phyloP scores from a whole-genome alignment of 2,329 filamentous ascomycete genomes.

The Fusarium nygamai region DNA sequence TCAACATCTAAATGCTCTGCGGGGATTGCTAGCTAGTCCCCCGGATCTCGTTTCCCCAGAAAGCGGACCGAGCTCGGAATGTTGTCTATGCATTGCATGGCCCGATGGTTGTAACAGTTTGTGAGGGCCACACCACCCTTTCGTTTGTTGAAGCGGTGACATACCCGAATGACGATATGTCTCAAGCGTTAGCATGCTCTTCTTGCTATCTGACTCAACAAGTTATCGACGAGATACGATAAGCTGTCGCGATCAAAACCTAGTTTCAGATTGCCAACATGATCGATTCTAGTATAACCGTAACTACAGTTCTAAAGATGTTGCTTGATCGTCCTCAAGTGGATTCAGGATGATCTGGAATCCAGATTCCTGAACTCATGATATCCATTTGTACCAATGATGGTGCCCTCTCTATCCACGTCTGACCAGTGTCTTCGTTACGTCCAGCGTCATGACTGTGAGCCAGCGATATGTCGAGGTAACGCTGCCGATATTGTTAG shows the following conservation, averaged over 20 bases:
- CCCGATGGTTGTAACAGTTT: constrained; percentile 1
- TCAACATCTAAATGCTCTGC: constrained; percentile 16
- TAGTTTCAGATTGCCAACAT: constrained; percentile 3
- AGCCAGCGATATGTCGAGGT: constrained; percentile 48
- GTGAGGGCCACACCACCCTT: constrained; percentile 32
- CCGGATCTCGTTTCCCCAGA: constrained; percentile 35
- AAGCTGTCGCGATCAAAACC: constrained; percentile 1
- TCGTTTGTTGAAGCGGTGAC: constrained; percentile 3
- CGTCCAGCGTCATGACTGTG: constrained; percentile 45
- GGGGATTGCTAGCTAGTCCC: constrained; percentile 30
- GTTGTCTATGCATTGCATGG: constrained; percentile 1
- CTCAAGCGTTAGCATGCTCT: background rate
- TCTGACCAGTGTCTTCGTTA: constrained; percentile 41
- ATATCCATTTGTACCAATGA: constrained; percentile 42
- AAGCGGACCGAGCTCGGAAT: constrained; percentile 22
- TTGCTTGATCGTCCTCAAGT: constrained; percentile 10
- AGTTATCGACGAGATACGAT: background rate
- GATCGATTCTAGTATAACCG: background rate
- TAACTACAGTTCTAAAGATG: background rate
- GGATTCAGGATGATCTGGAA: background rate
- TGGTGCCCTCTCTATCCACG: constrained; percentile 45
- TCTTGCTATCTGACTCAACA: constrained; percentile 6
- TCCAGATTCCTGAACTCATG: constrained; percentile 40
- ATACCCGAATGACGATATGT: constrained; percentile 1
- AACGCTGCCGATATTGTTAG: constrained; percentile 40